Evolutionary conservation across 139 green algal genomes (phyloP), one percentile per base, ranked within the genome.

Genomic region (Gonium pectorale): DNA sequence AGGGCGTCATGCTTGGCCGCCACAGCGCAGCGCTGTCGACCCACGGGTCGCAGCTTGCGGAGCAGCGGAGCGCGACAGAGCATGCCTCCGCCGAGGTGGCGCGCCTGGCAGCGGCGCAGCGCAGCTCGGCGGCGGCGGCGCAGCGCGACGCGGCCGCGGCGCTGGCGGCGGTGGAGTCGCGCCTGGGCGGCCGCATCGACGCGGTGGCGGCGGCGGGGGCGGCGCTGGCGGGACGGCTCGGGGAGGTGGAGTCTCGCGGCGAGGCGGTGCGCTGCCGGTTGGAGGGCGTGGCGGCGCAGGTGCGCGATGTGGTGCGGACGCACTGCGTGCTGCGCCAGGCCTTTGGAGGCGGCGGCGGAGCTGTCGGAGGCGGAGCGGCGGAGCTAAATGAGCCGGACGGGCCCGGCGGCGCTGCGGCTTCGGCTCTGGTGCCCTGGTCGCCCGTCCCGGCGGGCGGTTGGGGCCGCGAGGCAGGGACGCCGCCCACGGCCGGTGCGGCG

Each of bases 321-420:
- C 75, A 82, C 59, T 37, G 59, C 52, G 37, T 82, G 37, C n/a
- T 82, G 59, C 59, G 75, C 0, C 31, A 29, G 3, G 75, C 75
- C 5, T 82, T 82, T 33, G 60, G 75, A 29, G 52, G 54, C 51
- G 59, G 29, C 26, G 56, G 40, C 40, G 72, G 7, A 19, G 72
- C 26, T 13, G 52, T 27, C 54, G 59, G 27, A 1, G 56, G 3
- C n/a, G 73, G 40, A 19, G 54, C 5, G 21, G n/a, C 2, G 26
- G 54, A 31, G 26, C 26, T 27, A n/a, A n/a, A n/a, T n/a, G n/a
- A n/a, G n/a, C n/a, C n/a, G n/a, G n/a, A n/a, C n/a, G n/a, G n/a
- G n/a, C n/a, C n/a, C n/a, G n/a, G n/a, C n/a, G n/a, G n/a, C n/a
- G n/a, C n/a, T n/a, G n/a, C n/a, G n/a, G n/a, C n/a, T n/a, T n/a